Conservation (phyloP, 1,284 basidiomycete species). For the Trametes polyzona region DNA sequence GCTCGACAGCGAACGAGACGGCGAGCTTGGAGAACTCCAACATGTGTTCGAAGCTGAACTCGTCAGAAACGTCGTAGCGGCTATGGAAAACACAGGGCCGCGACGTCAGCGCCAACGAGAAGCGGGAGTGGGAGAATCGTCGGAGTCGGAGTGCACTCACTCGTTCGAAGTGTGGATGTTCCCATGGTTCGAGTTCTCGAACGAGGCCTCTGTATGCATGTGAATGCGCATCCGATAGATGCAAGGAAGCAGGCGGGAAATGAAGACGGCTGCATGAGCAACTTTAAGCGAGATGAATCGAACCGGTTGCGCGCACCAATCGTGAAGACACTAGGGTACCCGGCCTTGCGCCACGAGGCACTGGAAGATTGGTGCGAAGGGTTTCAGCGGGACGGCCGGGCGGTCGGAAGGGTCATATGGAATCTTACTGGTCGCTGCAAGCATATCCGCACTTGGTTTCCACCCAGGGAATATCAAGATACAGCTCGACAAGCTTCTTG, state of each 20-base stretch:
- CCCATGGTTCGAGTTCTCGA: constrained; percentile 71
- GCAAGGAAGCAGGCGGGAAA: constrained; percentile 7
- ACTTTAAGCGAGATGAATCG: constrained; percentile 19
- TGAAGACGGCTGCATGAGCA: constrained; percentile 20
- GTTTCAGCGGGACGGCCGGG: constrained; percentile 28
- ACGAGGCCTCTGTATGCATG: constrained; percentile 60
- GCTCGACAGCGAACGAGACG: constrained; percentile 83
- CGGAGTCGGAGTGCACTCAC: constrained; percentile 46
- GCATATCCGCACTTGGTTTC: constrained; percentile 93
- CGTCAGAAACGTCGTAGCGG: constrained; percentile 81
- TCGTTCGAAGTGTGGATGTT: constrained; percentile 85
- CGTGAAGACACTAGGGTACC: constrained; percentile 83
- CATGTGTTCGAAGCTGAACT: constrained; percentile 87
- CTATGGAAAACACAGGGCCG: constrained; percentile 42
- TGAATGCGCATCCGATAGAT: constrained; percentile 25
- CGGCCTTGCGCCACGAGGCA: constrained; percentile 85
- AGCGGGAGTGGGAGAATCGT: constrained; percentile 8
- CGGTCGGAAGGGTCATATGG: constrained; percentile 20
- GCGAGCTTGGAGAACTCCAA: constrained; percentile 90
- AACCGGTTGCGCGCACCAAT: constrained; percentile 59
- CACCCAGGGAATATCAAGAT: constrained; percentile 79
- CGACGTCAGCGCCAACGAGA: constrained; percentile 18
- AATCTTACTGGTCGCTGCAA: constrained; percentile 84
- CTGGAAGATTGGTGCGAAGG: constrained; percentile 41
- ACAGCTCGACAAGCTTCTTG: constrained; percentile 74